Evolutionary conservation across 768 basidiomycete genomes (phyloP).

Genomic region (Piloderma croceum): DNA sequence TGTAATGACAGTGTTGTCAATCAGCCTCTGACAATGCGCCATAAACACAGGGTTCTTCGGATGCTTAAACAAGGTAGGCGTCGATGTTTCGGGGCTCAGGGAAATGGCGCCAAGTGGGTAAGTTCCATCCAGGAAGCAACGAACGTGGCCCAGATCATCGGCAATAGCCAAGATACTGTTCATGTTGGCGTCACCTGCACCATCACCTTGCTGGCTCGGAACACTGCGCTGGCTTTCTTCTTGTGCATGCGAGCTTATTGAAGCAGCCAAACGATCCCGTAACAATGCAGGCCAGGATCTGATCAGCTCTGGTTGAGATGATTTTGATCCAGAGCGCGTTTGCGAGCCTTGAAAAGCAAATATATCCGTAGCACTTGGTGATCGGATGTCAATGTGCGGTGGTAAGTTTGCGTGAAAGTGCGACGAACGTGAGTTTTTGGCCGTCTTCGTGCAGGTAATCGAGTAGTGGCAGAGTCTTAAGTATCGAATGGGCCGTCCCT

Average conservation of each 20-base stretch:
- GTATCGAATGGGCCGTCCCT: constrained; percentile 69
- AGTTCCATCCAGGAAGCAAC: constrained; percentile 70
- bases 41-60: constrained; percentile 50
- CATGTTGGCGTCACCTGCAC: constrained; percentile 45
- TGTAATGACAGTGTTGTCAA: constrained; percentile 22
- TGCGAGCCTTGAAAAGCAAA: constrained; percentile 77
- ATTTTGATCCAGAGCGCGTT: constrained; percentile 39
- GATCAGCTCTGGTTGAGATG: constrained; percentile 53
- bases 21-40: constrained; percentile 35
- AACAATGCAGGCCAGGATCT: constrained; percentile 65
- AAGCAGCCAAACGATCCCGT: constrained; percentile 49
- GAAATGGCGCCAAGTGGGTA: constrained; percentile 60
- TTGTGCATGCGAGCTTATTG: constrained; percentile 45
- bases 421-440: constrained; percentile 57
- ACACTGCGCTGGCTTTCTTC: constrained; percentile 28
- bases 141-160: constrained; percentile 52
- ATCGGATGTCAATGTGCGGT: constrained; percentile 12
- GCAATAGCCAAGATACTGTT: constrained; percentile 57
- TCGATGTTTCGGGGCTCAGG: constrained; percentile 26
- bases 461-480: constrained; percentile 64
- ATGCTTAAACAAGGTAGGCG: constrained; percentile 25
- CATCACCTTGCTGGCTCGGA: constrained; percentile 28
- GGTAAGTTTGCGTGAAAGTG: constrained; percentile 6
- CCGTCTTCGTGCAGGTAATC: constrained; percentile 66
- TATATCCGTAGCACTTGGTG: constrained; percentile 61